phyloP scores from a whole-genome alignment of 352 stramenopile species.

The Pythium brachiatum region DNA sequence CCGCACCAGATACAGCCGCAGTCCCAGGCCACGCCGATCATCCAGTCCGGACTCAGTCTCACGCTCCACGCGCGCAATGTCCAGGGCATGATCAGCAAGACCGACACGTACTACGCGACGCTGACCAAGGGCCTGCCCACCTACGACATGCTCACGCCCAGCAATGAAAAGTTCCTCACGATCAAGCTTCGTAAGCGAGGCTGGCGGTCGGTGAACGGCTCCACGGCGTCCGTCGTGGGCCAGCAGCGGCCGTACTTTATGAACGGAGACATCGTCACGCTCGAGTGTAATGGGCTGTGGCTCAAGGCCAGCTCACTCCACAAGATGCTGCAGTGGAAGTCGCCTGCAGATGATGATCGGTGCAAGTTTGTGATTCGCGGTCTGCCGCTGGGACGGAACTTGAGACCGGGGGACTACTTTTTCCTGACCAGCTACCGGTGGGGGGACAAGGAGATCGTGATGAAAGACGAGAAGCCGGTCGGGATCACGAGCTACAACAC shows the following conservation, averaged over 20 bases:
- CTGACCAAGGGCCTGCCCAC: slow-evolving; percentile 63
- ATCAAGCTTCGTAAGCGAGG: slow-evolving; percentile 77
- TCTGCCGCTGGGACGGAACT: slow-evolving; percentile 63
- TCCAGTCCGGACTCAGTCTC: slow-evolving; percentile 70
- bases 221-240: not conserved
- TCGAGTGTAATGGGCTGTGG: slow-evolving; percentile 87
- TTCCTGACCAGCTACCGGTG: slow-evolving; percentile 86
- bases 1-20: slow-evolving; percentile 7
- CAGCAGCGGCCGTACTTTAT: slow-evolving; percentile 62
- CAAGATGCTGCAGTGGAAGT: slow-evolving; percentile 87
- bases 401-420: slow-evolving; percentile 81
- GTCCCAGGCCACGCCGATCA: slow-evolving; percentile 31
- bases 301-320: slow-evolving; percentile 70
- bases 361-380: slow-evolving; percentile 87
- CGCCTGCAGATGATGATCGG: slow-evolving; percentile 75
- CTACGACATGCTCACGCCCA: slow-evolving; percentile 83
- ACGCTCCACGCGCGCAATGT: slow-evolving; percentile 70
- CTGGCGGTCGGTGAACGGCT: slow-evolving; percentile 37
- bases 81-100: slow-evolving; percentile 82
- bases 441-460: slow-evolving; percentile 86
- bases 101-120: slow-evolving; percentile 82
- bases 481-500: slow-evolving; percentile 84
- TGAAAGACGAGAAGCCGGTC: slow-evolving; percentile 72
- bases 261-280: slow-evolving; percentile 84
- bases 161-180: slow-evolving; percentile 82